Evolutionary conservation across 805 yeast species (phyloP), one percentile per base, ranked within the genome.

Genomic region (Wickerhamiella kurtzmanii): DNA sequence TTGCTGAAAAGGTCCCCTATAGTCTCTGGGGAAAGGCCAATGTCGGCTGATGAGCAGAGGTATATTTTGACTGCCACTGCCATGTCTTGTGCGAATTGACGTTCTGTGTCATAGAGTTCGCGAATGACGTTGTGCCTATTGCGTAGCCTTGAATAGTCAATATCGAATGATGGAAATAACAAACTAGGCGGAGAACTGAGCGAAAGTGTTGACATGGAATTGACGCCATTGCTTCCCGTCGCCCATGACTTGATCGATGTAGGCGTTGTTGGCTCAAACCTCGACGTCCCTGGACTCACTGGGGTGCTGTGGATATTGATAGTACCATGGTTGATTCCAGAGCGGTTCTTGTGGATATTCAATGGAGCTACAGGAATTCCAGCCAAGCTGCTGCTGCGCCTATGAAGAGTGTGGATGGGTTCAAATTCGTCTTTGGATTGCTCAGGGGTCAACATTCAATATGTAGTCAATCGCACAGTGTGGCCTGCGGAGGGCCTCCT

Each of bases 101-200:
- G 49, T 47, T 68, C 72, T 11, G 71, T 64, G 17, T 55, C 54
- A 43, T 66, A 60, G 5, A 68, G 56, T 48, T 68, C 72, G 8
- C 64, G 56, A 28, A 65, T 56, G 15, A 62, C 50, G 22, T 62
- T 60, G 48, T 58, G 56, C 32, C 61, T 55, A 13, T 32, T 36
- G 6, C 51, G 35, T 44, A 51, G 44, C 6, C 35, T 43, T 22
- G 37, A 18, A 18, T 13, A 8, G 32, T 22, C 25, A 36, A 6
- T 6, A n/a, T 22, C 19, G 32, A 35, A 4, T n/a, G 35, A 18
- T 20, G 18, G 18, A 39, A 15, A 13, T 15, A 43, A 35, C 37
- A 50, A 44, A 25, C 50, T 48, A n/a, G 47, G 49, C 32, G 48
- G 52, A 22, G 45, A 38, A 39, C 36, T 40, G 15, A 50, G 39